These are phyloP conservation scores for Persicaria maculosa DNA, from an alignment of 148 eudicot genomes.

Conservation along the genomic window DNA sequence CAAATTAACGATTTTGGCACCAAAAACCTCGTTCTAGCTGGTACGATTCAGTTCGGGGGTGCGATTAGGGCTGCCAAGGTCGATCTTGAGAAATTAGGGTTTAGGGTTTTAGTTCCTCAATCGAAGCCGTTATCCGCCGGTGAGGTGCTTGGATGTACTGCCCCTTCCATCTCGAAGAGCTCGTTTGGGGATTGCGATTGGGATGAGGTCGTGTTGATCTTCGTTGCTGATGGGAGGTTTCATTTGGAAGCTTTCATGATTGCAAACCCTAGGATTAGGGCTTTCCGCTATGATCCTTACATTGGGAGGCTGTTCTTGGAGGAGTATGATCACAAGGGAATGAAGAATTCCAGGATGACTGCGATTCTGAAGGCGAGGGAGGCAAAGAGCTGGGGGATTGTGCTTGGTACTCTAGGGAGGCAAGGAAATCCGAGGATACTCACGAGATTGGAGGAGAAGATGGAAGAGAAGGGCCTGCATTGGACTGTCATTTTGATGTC, in stretches of 20 bases:
- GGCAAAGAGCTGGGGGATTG: conserved; percentile 78
- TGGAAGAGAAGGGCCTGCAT: conserved; percentile 64
- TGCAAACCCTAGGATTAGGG: conserved; percentile 67
- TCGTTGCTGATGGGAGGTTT: conserved; percentile 94
- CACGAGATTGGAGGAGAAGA: conserved; percentile 71
- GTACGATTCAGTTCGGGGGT: conserved; percentile 73
- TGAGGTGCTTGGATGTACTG: conserved; percentile 89
- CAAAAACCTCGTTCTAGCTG: conserved; percentile 46
- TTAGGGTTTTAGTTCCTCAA: conserved; percentile 84
- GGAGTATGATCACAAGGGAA: conserved; percentile 90
- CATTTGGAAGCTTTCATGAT: conserved; percentile 98
- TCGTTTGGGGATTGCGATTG: conserved; percentile 13
- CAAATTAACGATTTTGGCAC: conserved; percentile 17
- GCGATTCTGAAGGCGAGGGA: conserved; percentile 65
- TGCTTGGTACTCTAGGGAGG: conserved; percentile 87
- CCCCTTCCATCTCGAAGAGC: conserved; percentile 39
- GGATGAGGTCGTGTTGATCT: conserved; percentile 50
- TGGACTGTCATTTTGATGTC: conserved; percentile 81
- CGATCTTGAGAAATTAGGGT: conserved; percentile 68
- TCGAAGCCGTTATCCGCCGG: conserved; percentile 87
- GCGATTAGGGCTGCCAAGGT: conserved; percentile 70
- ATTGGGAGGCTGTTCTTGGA: conserved; percentile 77
- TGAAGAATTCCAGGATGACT: conserved; percentile 63
- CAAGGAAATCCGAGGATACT: conserved; percentile 86
- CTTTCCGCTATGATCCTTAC: conserved; percentile 88